Conservation (phyloP, 2,329 filamentous ascomycete genomes). For the Mollisia scopiformis region DNA sequence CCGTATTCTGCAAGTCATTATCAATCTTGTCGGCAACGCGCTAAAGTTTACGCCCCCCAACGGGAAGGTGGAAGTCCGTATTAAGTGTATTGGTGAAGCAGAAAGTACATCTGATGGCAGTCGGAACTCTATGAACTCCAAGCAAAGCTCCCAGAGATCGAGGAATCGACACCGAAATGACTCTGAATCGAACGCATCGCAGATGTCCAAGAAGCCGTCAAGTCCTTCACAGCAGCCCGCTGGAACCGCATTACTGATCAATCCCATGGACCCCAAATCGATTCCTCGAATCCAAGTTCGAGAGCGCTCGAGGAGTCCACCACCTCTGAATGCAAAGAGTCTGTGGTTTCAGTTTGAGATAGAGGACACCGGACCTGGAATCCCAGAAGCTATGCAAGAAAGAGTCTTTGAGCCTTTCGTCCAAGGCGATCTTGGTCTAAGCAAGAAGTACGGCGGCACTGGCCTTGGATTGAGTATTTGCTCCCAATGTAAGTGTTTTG, state of each 20-base stretch:
- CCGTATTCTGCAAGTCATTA: constrained; percentile 88
- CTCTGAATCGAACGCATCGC: constrained; percentile 47
- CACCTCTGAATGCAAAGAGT: constrained; percentile 64
- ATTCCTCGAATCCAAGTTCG: constrained; percentile 42
- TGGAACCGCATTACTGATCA: constrained; percentile 63
- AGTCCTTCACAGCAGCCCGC: constrained; percentile 33
- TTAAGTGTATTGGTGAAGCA: constrained; percentile 70
- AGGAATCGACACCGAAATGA: constrained; percentile 29
- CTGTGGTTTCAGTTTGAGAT: constrained; percentile 86
- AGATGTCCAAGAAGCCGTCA: constrained; percentile 45
- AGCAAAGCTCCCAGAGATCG: constrained; percentile 32
- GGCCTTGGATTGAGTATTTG: constrained; percentile 89
- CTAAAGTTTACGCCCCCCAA: constrained; percentile 85
- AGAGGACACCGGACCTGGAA: constrained; percentile 85
- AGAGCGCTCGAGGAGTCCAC: constrained; percentile 61
- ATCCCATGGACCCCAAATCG: constrained; percentile 54
- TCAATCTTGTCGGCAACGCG: constrained; percentile 90
- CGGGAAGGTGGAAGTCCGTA: constrained; percentile 75
- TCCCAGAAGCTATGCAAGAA: constrained; percentile 74
- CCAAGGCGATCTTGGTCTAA: constrained; percentile 86
- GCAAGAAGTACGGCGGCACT: constrained; percentile 88
- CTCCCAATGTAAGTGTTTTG: constrained; percentile 56
- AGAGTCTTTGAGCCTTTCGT: constrained; percentile 94
- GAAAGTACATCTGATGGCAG: constrained; percentile 27
- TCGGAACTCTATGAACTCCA: constrained; percentile 34